A percentile compares a stretch with the other conserved stretches of the same genome.
Evolutionary conservation across 2,329 filamentous ascomycete genomes (phyloP).

Genomic region (Berkeleyomyces rouxiae): DNA sequence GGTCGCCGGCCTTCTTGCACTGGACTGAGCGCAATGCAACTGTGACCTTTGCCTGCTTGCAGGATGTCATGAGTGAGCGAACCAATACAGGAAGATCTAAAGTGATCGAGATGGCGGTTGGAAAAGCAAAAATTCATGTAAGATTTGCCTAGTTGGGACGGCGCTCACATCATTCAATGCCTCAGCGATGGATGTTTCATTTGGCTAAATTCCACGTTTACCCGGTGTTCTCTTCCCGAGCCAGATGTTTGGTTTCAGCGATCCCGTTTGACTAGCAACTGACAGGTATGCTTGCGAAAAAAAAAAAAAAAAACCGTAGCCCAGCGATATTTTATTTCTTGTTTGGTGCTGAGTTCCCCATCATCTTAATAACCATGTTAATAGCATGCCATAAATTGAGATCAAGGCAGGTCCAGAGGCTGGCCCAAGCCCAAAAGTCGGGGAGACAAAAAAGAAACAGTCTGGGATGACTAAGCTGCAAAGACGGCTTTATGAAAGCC

Average conservation of each 20-base stretch:
- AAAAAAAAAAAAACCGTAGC: too few species aligned
- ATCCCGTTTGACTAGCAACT: neutral
- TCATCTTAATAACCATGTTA: neutral
- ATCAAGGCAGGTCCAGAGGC: neutral
- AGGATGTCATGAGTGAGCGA: neutral
- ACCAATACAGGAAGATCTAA: neutral
- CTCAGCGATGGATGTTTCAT: neutral
- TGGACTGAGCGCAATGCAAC: neutral
- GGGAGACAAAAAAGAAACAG: too few species aligned
- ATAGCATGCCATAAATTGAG: neutral
- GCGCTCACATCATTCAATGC: too few species aligned
- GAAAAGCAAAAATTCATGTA: too few species aligned
- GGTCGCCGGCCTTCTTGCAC: neutral
- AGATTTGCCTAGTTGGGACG: too few species aligned
- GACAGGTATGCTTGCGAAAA: too few species aligned
- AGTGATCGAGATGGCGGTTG: too few species aligned
- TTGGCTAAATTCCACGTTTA: neutral
- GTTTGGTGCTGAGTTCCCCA: neutral
- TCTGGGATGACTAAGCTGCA: neutral
- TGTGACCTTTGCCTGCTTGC: neutral
- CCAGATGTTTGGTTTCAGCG: neutral
- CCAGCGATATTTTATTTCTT: neutral
- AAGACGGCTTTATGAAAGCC: neutral
- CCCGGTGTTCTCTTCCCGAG: neutral
- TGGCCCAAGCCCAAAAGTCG: too few species aligned